Percentiles rank a stretch among this genome's conserved stretches.
Conservation (phyloP, 345 rosid genomes). For the Capsella bursapastoris region DNA sequence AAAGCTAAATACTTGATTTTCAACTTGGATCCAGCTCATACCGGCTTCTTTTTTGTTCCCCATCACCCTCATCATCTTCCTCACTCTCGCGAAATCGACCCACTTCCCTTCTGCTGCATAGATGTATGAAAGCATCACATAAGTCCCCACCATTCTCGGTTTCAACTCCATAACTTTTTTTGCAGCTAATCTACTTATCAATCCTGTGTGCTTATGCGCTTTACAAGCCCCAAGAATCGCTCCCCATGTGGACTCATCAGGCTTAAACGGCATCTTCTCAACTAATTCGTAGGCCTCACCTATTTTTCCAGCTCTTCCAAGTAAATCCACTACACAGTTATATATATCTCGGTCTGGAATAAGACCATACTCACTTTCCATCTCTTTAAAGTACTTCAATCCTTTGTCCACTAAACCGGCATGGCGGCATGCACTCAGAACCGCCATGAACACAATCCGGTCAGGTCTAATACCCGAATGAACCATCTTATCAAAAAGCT, state of each 20-base stretch:
- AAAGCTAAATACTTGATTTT: constrained; percentile 64
- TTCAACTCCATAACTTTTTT: constrained; percentile 59
- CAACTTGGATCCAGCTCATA: constrained; percentile 81
- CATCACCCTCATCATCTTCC: constrained; percentile 65
- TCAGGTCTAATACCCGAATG: constrained; percentile 72
- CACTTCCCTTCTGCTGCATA: constrained; percentile 83
- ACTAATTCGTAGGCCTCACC: constrained; percentile 79
- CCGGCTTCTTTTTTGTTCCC: constrained; percentile 80
- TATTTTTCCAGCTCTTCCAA: constrained; percentile 87
- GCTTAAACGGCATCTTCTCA: constrained; percentile 68
- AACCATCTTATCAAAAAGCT: constrained; percentile 83
- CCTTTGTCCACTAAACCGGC: constrained; percentile 89
- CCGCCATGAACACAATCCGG: constrained; percentile 83
- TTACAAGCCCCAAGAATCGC: constrained; percentile 86
- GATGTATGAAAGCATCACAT: constrained; percentile 73
- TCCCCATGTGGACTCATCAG: constrained; percentile 87
- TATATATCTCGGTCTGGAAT: constrained; percentile 68
- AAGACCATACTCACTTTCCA: constrained; percentile 55
- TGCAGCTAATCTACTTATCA: constrained; percentile 74
- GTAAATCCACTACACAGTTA: constrained; percentile 85
- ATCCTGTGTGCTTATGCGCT: constrained; percentile 53
- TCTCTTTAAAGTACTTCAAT: constrained; percentile 63
- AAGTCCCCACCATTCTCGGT: constrained; percentile 68
- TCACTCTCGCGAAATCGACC: constrained; percentile 66
- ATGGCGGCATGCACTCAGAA: constrained; percentile 84